phyloP scores from a whole-genome alignment of 176 grass and related monocot species.

The bread wheat (Triticum aestivum) region DNA sequence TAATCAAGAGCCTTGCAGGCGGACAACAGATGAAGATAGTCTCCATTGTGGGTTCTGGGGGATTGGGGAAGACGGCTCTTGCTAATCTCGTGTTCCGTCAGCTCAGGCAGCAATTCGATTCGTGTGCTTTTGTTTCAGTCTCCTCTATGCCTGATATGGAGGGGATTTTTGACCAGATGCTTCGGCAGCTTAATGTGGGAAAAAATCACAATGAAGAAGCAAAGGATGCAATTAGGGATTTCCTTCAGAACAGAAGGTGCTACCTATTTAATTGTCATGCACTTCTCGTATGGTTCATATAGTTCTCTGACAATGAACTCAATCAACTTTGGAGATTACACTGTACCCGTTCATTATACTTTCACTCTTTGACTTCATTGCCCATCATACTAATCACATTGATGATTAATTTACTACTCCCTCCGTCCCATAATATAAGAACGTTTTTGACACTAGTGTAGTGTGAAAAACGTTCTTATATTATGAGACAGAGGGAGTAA shows the following conservation, averaged over 20 bases:
- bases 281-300: background rate
- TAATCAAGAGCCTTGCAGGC: background rate
- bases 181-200: background rate
- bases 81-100: background rate
- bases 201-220: background rate
- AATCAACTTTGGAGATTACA: background rate
- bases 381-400: background rate
- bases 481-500: too few relatives aligned
- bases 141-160: background rate
- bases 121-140: background rate
- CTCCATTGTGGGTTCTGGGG: slow-evolving; percentile 1
- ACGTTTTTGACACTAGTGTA: too few relatives aligned
- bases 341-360: background rate
- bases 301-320: background rate
- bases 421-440: too few relatives aligned
- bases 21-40: background rate
- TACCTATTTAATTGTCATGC: background rate
- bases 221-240: background rate
- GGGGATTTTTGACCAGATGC: background rate
- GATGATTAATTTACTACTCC: background rate
- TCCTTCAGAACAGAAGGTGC: background rate
- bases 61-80: slow-evolving; percentile 22
- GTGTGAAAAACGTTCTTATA: too few relatives aligned
- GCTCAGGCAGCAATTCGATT: background rate
- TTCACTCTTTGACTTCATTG: background rate